These are phyloP conservation scores for Trapa incisa DNA, from an alignment of 345 rosid species.

Conservation along the genomic window DNA sequence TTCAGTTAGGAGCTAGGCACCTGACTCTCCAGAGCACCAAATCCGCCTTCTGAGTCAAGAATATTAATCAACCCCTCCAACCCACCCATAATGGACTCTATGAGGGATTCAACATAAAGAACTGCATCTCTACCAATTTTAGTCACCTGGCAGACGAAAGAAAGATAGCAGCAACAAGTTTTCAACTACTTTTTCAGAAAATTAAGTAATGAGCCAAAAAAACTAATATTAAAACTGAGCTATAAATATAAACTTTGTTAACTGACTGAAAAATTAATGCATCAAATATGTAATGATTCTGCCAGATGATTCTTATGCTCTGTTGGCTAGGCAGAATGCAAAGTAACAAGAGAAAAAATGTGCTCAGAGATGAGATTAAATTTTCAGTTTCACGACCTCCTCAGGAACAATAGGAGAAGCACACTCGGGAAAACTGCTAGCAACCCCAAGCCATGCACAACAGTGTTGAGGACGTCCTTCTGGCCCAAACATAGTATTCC, in stretches of 20 bases:
- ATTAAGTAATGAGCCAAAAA: background rate
- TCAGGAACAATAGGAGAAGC: slow-evolving; percentile 90
- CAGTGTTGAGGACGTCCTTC: slow-evolving; percentile 99
- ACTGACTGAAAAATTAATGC: background rate
- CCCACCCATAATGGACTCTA: slow-evolving; percentile 98
- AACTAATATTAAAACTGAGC: background rate
- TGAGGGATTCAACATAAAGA: slow-evolving; percentile 90
- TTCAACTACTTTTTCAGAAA: background rate
- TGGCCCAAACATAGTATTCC: slow-evolving; percentile 99
- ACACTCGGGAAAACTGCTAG: slow-evolving; percentile 95
- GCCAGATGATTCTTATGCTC: background rate
- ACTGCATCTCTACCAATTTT: slow-evolving; percentile 95
- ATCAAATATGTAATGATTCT: background rate
- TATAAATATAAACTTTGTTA: background rate
- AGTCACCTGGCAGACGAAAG: slow-evolving; percentile 50
- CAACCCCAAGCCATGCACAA: slow-evolving; percentile 99
- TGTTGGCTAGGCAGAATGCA: background rate
- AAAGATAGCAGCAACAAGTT: background rate
- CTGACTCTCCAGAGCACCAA: slow-evolving; percentile 95
- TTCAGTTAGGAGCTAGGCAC: slow-evolving; percentile 23
- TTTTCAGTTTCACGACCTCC: slow-evolving; percentile 41
- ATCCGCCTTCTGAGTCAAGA: slow-evolving; percentile 99
- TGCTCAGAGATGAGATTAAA: background rate
- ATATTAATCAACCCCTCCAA: slow-evolving; percentile 94
- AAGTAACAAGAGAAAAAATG: background rate